Base-by-base conservation (phyloP, 2,329 filamentous ascomycete species). In the Polychaeton citri region DNA sequence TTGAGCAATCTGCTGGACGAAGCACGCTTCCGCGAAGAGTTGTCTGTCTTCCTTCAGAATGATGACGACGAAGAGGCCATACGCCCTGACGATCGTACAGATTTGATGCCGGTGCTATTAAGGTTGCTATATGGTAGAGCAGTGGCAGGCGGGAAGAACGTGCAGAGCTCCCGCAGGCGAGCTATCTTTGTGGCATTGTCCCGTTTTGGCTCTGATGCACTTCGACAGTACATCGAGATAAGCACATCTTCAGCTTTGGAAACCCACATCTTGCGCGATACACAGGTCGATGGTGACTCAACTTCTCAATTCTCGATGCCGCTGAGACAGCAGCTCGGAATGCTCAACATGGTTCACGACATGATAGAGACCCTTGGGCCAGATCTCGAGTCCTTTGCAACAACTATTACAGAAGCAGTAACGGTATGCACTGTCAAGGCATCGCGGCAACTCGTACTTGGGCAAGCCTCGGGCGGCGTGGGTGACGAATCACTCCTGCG, bases 1-100 rank as follows among this genome's bases (percentile, higher is more conserved):
- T 61, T 98, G 17, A 71, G 85, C 42, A 87, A 85, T 48, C 67
- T 98, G 2, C 71, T 96, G 6, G 90, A 98, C 46, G 90, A 96
- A 43, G 78, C 82, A 17, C 74, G 83, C 33, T 94, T 96, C 61
- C 84, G 86, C 52, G 90, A 96, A 51, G 88, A 96, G 54, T 70
- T 98, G n/a, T 80, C 85, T 1, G 76, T 90, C 4, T 81, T 98
- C 44, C 71, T 98, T 36, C 51, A 51, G 34, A 80, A 85, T 51
- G 73, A 80, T 12, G 78, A 82, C 13, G 53, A 62, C 17, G 64
- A 74, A 26, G 65, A 72, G 41, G 76, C 76, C 38, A 61, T 78
- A 37, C 80, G 95, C 44, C 76, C 79, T 45, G 64, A 76, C 5
- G 85, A 98, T 52, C 75, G 81, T 6, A 51, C 64, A 3, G 72